Base-by-base conservation (phyloP, 805 yeast genomes). In the Sungouiozyma intestinalis region DNA sequence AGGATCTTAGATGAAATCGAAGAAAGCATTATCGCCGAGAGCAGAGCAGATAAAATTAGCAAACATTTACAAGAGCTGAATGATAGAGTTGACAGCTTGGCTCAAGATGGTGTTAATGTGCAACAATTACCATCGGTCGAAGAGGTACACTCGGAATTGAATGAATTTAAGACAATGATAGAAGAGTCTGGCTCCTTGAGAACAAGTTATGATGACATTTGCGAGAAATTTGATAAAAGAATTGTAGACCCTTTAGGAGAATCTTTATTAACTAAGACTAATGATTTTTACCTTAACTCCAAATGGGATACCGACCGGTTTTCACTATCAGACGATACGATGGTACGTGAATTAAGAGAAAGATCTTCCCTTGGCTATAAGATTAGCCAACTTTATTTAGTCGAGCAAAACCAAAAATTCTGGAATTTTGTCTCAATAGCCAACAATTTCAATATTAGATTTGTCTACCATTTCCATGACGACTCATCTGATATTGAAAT, bases 391-490 rank as follows among this genome's bases (percentile, higher is more conserved):
- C 37, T 50, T n/a, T 44, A 44, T 33, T 27, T 46, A n/a, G 35
- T 40, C 13, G 43, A 35, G 1, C 41, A 38, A 2, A 38, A 44
- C 8, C 15, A 20, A 19, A 40, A 36, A 17, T 24, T 45, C 5
- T 74, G 79, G 78, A 78, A 74, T 1, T 58, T 75, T 16, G 70
- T 68, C 31, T 50, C 65, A 0, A 52, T 76, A 7, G 57, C 77
- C 1, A 59, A 66, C 20, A 74, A 74, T 33, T 67, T 76, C 46
- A 54, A 60, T 14, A 53, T 66, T 5, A 65, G 80, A 40, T 77
- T 77, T 53, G 64, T 72, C 33, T 77, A 69, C 55, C 82, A 77
- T 52, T 77, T 77, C 58, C 67, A 69, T 42, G 55, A 62, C 4
- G 33, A 72, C 64, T 53, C 50, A 7, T 41, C 71, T 67, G 38